Percentiles rank a stretch among this genome's conserved stretches.
Conservation (phyloP, 768 basidiomycete species). For the Trametes punicea region DNA sequence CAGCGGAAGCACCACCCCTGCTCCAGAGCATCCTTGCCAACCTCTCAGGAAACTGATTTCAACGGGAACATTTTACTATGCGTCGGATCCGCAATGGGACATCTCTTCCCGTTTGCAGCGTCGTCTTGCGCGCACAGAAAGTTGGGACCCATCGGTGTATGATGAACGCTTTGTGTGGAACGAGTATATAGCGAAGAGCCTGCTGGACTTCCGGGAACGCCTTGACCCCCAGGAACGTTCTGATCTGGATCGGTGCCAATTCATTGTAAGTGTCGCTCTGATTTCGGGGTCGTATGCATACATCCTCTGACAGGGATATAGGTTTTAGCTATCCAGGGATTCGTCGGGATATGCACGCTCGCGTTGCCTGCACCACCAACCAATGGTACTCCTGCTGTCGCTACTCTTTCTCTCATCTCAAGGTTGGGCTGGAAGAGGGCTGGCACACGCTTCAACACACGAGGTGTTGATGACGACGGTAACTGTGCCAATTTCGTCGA, state of each 20-base stretch:
- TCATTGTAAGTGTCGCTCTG: slow-evolving; percentile 56
- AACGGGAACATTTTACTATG: slow-evolving; percentile 92
- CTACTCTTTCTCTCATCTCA: slow-evolving; percentile 78
- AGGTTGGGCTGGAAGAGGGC: slow-evolving; percentile 93
- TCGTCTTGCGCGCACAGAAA: slow-evolving; percentile 47
- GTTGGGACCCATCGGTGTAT: slow-evolving; percentile 45
- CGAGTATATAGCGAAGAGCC: slow-evolving; percentile 79
- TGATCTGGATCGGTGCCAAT: slow-evolving; percentile 80
- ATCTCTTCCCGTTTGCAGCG: slow-evolving; percentile 78
- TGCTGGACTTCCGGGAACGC: slow-evolving; percentile 84
- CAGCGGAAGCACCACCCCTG: slow-evolving; percentile 30
- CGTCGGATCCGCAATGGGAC: slow-evolving; percentile 82
- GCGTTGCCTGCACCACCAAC: slow-evolving; percentile 72
- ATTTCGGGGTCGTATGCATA: neutral
- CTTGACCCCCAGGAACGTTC: slow-evolving; percentile 65
- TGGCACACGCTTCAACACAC: slow-evolving; percentile 94
- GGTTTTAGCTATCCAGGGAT: slow-evolving; percentile 93
- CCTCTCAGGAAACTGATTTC: slow-evolving; percentile 89
- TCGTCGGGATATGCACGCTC: slow-evolving; percentile 79
- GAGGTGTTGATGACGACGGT: slow-evolving; percentile 94
- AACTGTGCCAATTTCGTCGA: slow-evolving; percentile 97
- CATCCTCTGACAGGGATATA: slow-evolving; percentile 30
- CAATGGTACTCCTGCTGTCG: slow-evolving; percentile 67
- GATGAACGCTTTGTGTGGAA: slow-evolving; percentile 96
- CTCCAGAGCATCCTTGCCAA: slow-evolving; percentile 85